phyloP scores from a whole-genome alignment of 306 rosid genomes.

The Heteromeles arbutifolia region DNA sequence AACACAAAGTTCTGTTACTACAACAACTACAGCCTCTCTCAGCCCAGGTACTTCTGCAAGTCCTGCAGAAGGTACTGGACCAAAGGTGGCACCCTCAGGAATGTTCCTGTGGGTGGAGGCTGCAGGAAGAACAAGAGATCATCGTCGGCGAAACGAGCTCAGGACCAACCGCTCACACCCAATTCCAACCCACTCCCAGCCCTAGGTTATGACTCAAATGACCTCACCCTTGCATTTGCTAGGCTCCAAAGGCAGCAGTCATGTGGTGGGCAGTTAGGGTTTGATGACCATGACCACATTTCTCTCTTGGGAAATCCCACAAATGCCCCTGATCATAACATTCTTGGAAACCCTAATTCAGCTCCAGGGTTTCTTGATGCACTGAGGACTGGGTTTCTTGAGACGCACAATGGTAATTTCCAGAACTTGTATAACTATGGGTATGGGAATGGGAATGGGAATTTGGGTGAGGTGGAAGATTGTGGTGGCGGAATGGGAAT shows the following conservation, averaged over 20 bases:
- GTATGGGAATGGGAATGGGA: constrained; percentile 44
- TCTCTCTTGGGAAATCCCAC: constrained; percentile 35
- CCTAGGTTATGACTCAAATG: constrained; percentile 54
- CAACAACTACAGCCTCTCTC: constrained; percentile 92
- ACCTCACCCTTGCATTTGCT: constrained; percentile 72
- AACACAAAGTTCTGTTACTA: constrained; percentile 98
- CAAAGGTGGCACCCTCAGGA: constrained; percentile 90
- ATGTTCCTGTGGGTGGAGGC: constrained; percentile 98
- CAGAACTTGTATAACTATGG: constrained; percentile 44
- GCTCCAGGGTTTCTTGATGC: constrained; percentile 48
- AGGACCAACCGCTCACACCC: constrained; percentile 51
- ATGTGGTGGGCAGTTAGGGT: constrained; percentile 52
- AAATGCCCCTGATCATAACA: constrained; percentile 16
- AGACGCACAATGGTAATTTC: constrained; percentile 25
- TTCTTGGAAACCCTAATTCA: constrained; percentile 24
- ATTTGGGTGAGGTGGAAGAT: constrained; percentile 45
- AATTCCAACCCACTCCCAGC: constrained; percentile 39
- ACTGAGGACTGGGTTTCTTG: constrained; percentile 52
- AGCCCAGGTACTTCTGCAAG: constrained; percentile 95
- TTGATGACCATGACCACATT: constrained; percentile 49
- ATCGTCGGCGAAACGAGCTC: constrained; percentile 41
- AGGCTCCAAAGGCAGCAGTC: constrained; percentile 62
- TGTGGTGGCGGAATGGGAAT: constrained; percentile 44
- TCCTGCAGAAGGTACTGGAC: constrained; percentile 98
- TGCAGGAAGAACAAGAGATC: constrained; percentile 91